These are phyloP conservation scores for Artomyces pyxidatus DNA, from an alignment of 768 basidiomycete species.

Conservation along the genomic window DNA sequence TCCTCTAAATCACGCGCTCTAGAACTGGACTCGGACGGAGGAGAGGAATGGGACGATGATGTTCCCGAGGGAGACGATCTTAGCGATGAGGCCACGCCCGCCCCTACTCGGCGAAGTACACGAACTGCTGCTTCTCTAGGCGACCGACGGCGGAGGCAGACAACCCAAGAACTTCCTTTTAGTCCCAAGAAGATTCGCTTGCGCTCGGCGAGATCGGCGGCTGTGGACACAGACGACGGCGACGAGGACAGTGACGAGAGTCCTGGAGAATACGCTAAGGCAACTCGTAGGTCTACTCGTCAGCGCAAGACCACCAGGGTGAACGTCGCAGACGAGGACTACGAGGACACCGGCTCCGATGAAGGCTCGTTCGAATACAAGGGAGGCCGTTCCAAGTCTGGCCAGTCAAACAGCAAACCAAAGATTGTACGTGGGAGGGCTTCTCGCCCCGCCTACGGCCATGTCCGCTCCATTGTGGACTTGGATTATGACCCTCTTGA, in stretches of 20 bases:
- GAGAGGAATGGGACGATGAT: constrained; percentile 27
- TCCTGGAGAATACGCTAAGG: constrained; percentile 9
- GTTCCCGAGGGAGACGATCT: constrained; percentile 13
- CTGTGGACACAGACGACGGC: constrained; percentile 30
- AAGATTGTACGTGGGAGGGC: constrained; percentile 26
- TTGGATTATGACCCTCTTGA: constrained; percentile 36
- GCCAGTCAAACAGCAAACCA: constrained; percentile 3
- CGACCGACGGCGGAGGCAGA: too few relatives aligned
- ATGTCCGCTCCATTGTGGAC: constrained; percentile 34
- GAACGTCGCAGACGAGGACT: constrained; percentile 19
- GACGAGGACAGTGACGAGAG: constrained; percentile 27
- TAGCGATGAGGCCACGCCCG: constrained; percentile 5
- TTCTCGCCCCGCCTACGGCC: constrained; percentile 42
- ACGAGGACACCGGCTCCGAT: constrained; percentile 3
- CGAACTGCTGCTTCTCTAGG: too few relatives aligned
- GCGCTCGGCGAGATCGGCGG: constrained; percentile 24
- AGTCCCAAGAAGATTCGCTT: constrained; percentile 60
- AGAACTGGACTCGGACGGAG: constrained; percentile 17
- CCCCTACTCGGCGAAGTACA: constrained; percentile 7
- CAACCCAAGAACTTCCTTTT: constrained; percentile 43
- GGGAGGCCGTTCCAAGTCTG: constrained; percentile 21
- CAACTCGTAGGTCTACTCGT: constrained; percentile 43
- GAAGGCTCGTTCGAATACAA: constrained; percentile 27
- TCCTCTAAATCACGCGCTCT: constrained; percentile 1
- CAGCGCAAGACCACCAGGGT: constrained; percentile 30